Percentiles rank a stretch among this genome's conserved stretches.
phyloP scores from a whole-genome alignment of 2,329 filamentous ascomycete species.

The Stemphylium lycopersici region DNA sequence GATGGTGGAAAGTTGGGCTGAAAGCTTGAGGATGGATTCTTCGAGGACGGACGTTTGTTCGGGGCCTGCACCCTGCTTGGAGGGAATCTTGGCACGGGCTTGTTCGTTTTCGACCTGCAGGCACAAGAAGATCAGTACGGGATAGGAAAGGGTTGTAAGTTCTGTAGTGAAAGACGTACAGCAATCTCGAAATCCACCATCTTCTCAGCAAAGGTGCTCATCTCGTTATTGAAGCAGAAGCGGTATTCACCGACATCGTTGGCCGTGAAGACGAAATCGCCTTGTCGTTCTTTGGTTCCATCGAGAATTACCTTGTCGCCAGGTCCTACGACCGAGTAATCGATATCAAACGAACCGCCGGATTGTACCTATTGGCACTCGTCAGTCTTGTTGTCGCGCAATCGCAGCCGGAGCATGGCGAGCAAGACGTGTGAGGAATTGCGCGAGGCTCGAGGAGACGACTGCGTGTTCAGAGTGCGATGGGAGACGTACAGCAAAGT shows the following conservation, averaged over 20 bases:
- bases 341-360: constrained; percentile 95
- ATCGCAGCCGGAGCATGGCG: not conserved
- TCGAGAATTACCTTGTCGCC: constrained; percentile 80
- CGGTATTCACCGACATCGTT: constrained; percentile 86
- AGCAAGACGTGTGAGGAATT: not conserved
- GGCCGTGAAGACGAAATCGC: constrained; percentile 97
- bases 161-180: constrained; percentile 60
- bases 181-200: constrained; percentile 97
- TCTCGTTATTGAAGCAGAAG: constrained; percentile 98
- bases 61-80: constrained; percentile 83
- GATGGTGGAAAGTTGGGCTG: constrained; percentile 89
- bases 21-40: constrained; percentile 94
- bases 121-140: constrained; percentile 3
- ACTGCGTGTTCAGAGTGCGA: not conserved
- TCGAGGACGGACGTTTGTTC: constrained; percentile 90
- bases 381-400: not conserved
- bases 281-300: constrained; percentile 89
- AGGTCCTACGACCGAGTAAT: constrained; percentile 87
- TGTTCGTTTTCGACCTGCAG: constrained; percentile 88
- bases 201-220: constrained; percentile 98
- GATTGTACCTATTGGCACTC: constrained; percentile 78
- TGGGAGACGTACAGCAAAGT: constrained; percentile 79
- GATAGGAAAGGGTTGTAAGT: not conserved
- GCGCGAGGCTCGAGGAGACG: too few species aligned
- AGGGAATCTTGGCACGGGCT: constrained; percentile 75